A percentile compares a stretch with the other conserved stretches of the same genome.
phyloP scores from a whole-genome alignment of 2,329 filamentous ascomycete genomes.

The Saccharata proteae region DNA sequence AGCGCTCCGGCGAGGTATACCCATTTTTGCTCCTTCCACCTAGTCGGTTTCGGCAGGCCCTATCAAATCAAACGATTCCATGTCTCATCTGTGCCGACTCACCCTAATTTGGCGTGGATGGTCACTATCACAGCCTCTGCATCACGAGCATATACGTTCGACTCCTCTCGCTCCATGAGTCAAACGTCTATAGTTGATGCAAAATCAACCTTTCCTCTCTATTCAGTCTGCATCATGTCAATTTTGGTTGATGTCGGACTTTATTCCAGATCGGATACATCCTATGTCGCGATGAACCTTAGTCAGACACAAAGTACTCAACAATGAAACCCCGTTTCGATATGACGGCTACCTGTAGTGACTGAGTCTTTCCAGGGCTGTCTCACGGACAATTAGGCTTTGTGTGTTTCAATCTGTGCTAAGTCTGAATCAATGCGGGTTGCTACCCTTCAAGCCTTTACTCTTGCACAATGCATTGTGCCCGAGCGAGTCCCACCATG shows the following conservation, averaged over 20 bases:
- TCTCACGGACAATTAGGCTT: too few species aligned
- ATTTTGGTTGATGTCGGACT: constrained; percentile 4
- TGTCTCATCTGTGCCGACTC: too few species aligned
- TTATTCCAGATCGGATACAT: constrained; percentile 11
- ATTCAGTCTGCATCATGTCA: constrained; percentile 10
- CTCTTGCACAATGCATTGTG: too few species aligned
- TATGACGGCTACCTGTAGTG: too few species aligned
- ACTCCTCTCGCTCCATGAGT: constrained; percentile 8
- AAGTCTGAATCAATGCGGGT: too few species aligned
- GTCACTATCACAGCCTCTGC: constrained; percentile 1
- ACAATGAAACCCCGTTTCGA: too few species aligned
- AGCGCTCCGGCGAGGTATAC: neutral
- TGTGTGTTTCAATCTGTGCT: too few species aligned
- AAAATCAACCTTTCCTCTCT: constrained; percentile 10
- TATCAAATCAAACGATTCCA: neutral
- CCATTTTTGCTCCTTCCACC: neutral
- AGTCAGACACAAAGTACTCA: too few species aligned
- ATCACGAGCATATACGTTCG: constrained; percentile 14
- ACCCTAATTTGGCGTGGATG: neutral
- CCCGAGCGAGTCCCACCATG: too few species aligned
- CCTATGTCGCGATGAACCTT: too few species aligned
- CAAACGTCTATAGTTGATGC: constrained; percentile 14
- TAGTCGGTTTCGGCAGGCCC: neutral
- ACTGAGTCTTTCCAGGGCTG: too few species aligned
- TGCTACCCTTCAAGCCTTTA: too few species aligned